Conservation (phyloP, 2,329 filamentous ascomycete genomes). For the Alternaria triticina region DNA sequence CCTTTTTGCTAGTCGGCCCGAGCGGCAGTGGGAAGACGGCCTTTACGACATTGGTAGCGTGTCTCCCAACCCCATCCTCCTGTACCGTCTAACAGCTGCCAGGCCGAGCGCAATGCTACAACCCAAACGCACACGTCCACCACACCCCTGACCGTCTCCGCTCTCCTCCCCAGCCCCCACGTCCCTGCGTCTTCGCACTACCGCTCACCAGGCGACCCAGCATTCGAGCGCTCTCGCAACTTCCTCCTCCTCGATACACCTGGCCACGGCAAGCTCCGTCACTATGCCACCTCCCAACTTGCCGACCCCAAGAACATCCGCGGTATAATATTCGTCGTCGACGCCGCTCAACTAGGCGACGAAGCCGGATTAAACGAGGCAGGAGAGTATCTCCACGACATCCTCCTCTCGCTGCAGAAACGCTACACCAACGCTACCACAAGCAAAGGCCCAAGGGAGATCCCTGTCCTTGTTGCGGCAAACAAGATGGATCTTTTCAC, state of each 20-base stretch:
- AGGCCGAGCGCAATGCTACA: constrained; percentile 63
- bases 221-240: constrained; percentile 62
- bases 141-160: constrained; percentile 61
- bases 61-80: background rate
- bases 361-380: constrained; percentile 68
- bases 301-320: constrained; percentile 59
- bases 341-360: constrained; percentile 66
- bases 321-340: constrained; percentile 87
- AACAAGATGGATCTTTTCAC: constrained; percentile 98
- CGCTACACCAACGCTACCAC: constrained; percentile 64
- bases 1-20: constrained; percentile 81
- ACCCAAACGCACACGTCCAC: constrained; percentile 59
- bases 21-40: constrained; percentile 86
- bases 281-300: constrained; percentile 65
- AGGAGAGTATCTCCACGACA: constrained; percentile 85
- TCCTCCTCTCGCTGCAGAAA: constrained; percentile 83
- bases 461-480: constrained; percentile 83
- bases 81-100: constrained; percentile 2
- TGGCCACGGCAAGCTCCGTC: constrained; percentile 91
- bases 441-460: constrained; percentile 63
- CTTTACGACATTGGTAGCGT: constrained; percentile 74
- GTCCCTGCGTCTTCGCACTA: constrained; percentile 66
- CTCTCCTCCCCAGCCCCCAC: constrained; percentile 63
- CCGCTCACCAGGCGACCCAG: constrained; percentile 69
- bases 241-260: constrained; percentile 88